These are phyloP conservation scores for Zygosaccharomyces sapae DNA, from an alignment of 1,139 yeast species.

Conservation along the genomic window DNA sequence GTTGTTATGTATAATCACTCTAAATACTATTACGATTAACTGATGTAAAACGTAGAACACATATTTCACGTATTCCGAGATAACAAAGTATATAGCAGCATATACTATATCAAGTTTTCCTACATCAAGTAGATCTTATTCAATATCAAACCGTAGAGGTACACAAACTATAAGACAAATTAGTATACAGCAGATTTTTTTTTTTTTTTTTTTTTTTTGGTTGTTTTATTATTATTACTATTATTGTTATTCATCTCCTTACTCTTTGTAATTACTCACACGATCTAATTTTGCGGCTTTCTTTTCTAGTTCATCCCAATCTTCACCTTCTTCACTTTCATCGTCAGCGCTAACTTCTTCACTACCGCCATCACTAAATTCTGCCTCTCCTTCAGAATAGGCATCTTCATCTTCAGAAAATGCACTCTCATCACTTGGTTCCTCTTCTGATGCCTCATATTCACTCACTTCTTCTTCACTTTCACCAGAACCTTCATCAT, in stretches of 20 bases:
- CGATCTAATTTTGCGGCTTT: constrained; percentile 52
- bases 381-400: constrained; percentile 42
- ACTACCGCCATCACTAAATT: constrained; percentile 43
- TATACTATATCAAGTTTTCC: background rate
- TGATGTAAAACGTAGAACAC: background rate
- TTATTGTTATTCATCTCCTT: too few relatives aligned
- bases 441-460: constrained; percentile 47
- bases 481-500: constrained; percentile 58
- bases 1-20: constrained; percentile 5
- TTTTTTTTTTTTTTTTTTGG: too few relatives aligned
- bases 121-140: background rate
- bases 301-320: constrained; percentile 68
- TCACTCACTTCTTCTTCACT: constrained; percentile 46
- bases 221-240: too few relatives aligned
- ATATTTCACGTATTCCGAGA: background rate
- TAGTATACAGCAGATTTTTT: background rate
- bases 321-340: constrained; percentile 59
- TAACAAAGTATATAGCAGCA: background rate
- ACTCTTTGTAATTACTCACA: constrained; percentile 34
- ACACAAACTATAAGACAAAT: constrained; percentile 2
- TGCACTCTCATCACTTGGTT: constrained; percentile 73
- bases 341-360: constrained; percentile 52
- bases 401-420: constrained; percentile 48
- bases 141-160: background rate
- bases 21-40: background rate